phyloP scores from a whole-genome alignment of 2,329 filamentous ascomycete genomes.

The Volutella citrinella region DNA sequence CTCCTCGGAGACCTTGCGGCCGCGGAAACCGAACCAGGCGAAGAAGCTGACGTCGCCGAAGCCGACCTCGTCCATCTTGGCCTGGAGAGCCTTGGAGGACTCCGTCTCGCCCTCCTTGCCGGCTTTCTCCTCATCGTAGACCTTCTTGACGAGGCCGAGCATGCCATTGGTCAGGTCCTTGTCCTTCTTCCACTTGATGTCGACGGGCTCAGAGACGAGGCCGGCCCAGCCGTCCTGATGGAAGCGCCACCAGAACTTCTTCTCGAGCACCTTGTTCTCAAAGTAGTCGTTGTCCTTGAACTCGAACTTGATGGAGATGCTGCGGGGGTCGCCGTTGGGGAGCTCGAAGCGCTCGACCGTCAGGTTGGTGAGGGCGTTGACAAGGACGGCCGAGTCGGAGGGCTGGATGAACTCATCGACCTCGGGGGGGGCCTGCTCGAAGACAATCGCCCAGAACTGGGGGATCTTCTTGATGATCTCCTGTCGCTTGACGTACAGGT shows the following conservation, averaged over 20 bases:
- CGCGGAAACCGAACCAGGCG: slow-evolving; percentile 80
- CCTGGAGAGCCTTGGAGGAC: slow-evolving; percentile 49
- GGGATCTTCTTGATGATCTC: slow-evolving; percentile 69
- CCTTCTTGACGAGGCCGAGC: slow-evolving; percentile 67
- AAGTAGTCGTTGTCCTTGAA: slow-evolving; percentile 84
- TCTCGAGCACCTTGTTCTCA: slow-evolving; percentile 73
- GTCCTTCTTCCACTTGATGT: slow-evolving; percentile 77
- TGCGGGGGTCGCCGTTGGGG: slow-evolving; percentile 73
- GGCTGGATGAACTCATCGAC: slow-evolving; percentile 87
- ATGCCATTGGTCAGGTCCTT: slow-evolving; percentile 83
- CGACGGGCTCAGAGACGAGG: slow-evolving; percentile 83
- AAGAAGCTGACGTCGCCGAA: slow-evolving; percentile 78
- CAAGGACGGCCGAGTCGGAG: slow-evolving; percentile 71
- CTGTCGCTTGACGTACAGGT: slow-evolving; percentile 75
- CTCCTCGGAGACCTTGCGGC: slow-evolving; percentile 66
- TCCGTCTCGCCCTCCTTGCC: slow-evolving; percentile 42
- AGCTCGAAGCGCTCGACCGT: slow-evolving; percentile 80
- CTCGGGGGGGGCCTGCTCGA: slow-evolving; percentile 81
- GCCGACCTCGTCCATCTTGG: slow-evolving; percentile 57
- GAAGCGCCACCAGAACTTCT: slow-evolving; percentile 86
- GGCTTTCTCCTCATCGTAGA: slow-evolving; percentile 59
- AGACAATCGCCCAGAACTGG: slow-evolving; percentile 92
- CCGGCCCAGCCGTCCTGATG: slow-evolving; percentile 67
- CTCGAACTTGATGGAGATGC: slow-evolving; percentile 72
- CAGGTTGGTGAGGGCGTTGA: slow-evolving; percentile 64